phyloP scores from a whole-genome alignment of 345 rosid species.

The Cardiospermum halicacabum region DNA sequence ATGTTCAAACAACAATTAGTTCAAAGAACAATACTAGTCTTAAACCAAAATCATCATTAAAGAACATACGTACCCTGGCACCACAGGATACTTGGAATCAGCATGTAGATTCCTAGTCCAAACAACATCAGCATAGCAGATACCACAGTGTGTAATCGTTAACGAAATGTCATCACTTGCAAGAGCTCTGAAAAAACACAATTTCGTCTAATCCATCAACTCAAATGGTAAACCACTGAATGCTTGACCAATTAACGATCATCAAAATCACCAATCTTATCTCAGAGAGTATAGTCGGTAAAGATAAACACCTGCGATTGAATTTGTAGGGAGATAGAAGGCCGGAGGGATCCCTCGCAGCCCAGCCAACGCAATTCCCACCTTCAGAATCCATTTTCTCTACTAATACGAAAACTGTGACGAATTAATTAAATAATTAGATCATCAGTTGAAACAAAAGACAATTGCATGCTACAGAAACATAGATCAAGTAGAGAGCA shows the following conservation, averaged over 20 bases:
- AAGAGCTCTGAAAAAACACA: slow-evolving; percentile 50
- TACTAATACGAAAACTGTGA: background rate
- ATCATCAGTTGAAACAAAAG: too few species aligned
- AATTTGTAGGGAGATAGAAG: slow-evolving; percentile 56
- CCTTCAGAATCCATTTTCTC: slow-evolving; percentile 31
- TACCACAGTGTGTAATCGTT: slow-evolving; percentile 80
- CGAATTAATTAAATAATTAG: too few species aligned
- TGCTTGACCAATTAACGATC: background rate
- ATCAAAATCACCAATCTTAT: background rate
- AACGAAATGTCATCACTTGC: slow-evolving; percentile 64
- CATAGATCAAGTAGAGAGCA: too few species aligned
- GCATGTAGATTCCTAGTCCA: slow-evolving; percentile 65
- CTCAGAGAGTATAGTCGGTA: background rate
- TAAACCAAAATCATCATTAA: background rate
- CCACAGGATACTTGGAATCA: slow-evolving; percentile 71
- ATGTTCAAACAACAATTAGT: slow-evolving; percentile 5
- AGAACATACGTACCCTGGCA: slow-evolving; percentile 71
- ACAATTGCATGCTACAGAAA: too few species aligned
- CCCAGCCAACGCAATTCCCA: slow-evolving; percentile 52
- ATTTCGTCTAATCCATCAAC: too few species aligned
- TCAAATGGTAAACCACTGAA: background rate
- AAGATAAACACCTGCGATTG: slow-evolving; percentile 49
- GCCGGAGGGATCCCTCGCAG: slow-evolving; percentile 66
- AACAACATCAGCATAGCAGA: slow-evolving; percentile 80
- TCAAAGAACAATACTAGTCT: slow-evolving; percentile 2